These are phyloP conservation scores for Fusarium sp. DNA, from an alignment of 2,329 filamentous ascomycete genomes.

Conservation along the genomic window DNA sequence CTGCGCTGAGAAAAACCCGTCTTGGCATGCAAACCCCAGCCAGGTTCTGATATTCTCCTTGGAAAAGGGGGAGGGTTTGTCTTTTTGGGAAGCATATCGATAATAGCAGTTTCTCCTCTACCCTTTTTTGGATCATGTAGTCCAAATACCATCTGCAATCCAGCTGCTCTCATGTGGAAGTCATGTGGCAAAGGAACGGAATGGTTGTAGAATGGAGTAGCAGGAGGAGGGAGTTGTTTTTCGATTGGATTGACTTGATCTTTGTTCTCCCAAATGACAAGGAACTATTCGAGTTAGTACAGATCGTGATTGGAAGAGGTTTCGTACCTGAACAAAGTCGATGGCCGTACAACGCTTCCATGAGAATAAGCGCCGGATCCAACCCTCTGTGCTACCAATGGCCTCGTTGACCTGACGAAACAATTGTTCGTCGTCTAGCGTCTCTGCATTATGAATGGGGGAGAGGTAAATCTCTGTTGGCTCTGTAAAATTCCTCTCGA, in stretches of 20 bases:
- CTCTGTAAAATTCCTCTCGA: neutral
- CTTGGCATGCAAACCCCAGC: neutral
- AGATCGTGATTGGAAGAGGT: accelerated
- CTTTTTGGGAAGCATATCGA: neutral
- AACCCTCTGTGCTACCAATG: accelerated
- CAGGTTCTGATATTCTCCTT: neutral
- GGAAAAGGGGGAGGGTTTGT: neutral
- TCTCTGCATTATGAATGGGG: accelerated
- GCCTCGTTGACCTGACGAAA: neutral
- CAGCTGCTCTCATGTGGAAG: neutral
- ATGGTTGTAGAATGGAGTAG: neutral
- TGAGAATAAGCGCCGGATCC: accelerated
- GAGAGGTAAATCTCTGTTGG: neutral
- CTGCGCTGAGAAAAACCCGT: neutral
- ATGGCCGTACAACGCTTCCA: neutral
- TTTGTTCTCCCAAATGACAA: neutral
- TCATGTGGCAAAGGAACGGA: neutral
- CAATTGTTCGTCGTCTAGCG: accelerated
- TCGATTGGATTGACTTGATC: accelerated
- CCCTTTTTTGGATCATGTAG: accelerated
- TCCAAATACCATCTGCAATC: accelerated
- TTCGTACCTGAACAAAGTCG: neutral
- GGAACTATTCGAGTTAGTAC: accelerated
- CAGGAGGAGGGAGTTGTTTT: accelerated
- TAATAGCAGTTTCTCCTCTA: neutral